A percentile compares a stretch with the other conserved stretches of the same genome.
Evolutionary conservation across 2,329 filamentous ascomycete species (phyloP).

Genomic region (Aspergillus amoenus): DNA sequence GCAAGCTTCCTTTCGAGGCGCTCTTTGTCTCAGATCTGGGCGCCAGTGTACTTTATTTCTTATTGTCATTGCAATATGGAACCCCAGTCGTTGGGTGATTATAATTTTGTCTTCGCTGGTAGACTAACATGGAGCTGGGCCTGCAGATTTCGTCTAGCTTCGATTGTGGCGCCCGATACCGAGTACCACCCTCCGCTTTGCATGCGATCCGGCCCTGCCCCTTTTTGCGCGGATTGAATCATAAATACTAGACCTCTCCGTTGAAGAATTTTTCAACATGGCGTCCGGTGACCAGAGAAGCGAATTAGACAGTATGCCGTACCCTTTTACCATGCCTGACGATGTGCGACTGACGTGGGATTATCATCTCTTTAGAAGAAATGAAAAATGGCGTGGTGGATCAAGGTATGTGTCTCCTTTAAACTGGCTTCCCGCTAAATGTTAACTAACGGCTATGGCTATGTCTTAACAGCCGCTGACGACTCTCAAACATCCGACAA

Average conservation of each 20-base stretch:
- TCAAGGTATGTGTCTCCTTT: constrained; percentile 13
- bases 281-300: constrained; percentile 15
- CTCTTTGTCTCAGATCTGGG: background rate
- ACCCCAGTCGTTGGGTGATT: background rate
- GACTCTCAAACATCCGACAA: constrained; percentile 37
- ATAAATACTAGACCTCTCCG: background rate
- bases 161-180: background rate
- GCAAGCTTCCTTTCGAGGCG: background rate
- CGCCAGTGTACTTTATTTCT: background rate
- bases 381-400: constrained; percentile 13
- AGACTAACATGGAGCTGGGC: background rate
- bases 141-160: background rate
- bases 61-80: background rate
- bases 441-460: background rate
- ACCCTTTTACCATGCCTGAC: background rate
- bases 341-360: constrained; percentile 1
- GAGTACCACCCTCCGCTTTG: background rate
- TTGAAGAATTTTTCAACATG: constrained; percentile 12
- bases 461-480: constrained; percentile 20
- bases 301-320: constrained; percentile 15
- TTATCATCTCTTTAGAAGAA: background rate
- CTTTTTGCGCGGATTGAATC: background rate
- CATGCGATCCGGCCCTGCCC: background rate
- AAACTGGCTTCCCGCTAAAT: background rate
- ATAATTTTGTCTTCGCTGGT: background rate